Evolutionary conservation across 2,329 filamentous ascomycete genomes (phyloP).

Genomic region (Neofusicoccum kwambonambiense): DNA sequence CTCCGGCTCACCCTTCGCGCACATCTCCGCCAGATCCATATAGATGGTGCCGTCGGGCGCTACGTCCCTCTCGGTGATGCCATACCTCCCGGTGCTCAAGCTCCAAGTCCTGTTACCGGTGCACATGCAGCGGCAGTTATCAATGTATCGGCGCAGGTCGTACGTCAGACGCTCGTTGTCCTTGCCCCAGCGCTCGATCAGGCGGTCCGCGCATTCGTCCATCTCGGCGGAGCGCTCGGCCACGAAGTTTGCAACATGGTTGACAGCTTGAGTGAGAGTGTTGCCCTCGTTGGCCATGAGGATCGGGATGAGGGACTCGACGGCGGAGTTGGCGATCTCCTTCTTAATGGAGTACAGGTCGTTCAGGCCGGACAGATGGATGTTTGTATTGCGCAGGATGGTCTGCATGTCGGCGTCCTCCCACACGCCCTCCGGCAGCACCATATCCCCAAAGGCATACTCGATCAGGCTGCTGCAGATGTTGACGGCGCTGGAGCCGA

Average conservation of each 20-base stretch:
- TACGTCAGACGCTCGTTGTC: neutral
- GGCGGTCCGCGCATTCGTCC: neutral
- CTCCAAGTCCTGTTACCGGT: constrained; percentile 5
- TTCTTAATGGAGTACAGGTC: constrained; percentile 14
- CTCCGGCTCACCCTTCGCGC: neutral
- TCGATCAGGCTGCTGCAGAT: constrained; percentile 4
- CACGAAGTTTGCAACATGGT: neutral
- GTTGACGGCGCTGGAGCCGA: neutral
- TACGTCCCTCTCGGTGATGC: neutral
- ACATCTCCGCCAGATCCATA: neutral
- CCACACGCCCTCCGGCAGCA: neutral
- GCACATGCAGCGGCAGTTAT: constrained; percentile 12
- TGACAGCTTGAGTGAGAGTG: neutral
- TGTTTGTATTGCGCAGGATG: neutral
- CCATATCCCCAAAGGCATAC: neutral
- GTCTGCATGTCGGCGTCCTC: neutral
- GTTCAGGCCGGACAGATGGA: constrained; percentile 1
- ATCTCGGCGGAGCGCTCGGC: neutral
- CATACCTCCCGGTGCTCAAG: constrained; percentile 8
- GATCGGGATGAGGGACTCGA: neutral
- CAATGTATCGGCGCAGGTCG: neutral
- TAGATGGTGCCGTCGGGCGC: neutral
- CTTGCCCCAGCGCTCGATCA: neutral
- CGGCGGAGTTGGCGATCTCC: neutral
- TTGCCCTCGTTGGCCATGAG: neutral